Conservation (phyloP, 2,329 filamentous ascomycete species). For the Nothophoma quercina region DNA sequence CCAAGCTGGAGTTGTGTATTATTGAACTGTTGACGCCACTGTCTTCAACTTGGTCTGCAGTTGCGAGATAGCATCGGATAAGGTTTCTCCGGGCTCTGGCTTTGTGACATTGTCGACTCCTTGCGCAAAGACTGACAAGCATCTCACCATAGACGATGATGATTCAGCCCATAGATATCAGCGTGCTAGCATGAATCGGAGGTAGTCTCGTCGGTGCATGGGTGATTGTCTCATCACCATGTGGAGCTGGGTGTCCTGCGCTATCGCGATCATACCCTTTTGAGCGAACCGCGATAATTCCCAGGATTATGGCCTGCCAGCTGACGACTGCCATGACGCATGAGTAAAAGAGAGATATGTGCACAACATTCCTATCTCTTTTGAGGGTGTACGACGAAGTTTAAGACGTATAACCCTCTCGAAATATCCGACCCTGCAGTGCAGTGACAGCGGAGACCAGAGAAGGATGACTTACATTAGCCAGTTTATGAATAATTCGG, state of each 20-base stretch:
- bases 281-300: conserved; percentile 21
- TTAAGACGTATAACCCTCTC: conserved; percentile 21
- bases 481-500: conserved; percentile 25
- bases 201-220: conserved; percentile 23
- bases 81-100: neutral
- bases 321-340: conserved; percentile 29
- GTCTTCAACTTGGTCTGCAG: neutral
- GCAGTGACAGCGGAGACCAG: conserved; percentile 26
- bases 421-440: conserved; percentile 32
- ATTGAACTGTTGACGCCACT: conserved; percentile 3
- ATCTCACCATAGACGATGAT: conserved; percentile 10
- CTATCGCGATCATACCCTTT: conserved; percentile 29
- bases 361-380: conserved; percentile 13
- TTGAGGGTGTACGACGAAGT: conserved; percentile 22
- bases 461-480: conserved; percentile 36
- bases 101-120: conserved; percentile 3
- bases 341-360: conserved; percentile 10
- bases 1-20: conserved; percentile 1
- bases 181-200: conserved; percentile 31
- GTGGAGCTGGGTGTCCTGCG: conserved; percentile 31
- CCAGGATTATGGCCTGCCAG: conserved; percentile 19
- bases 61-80: neutral
- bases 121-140: conserved; percentile 10
- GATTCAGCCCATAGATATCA: conserved; percentile 21
- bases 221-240: conserved; percentile 25